Evolutionary conservation across 2,329 filamentous ascomycete genomes (phyloP).

Genomic region (Trichocomaceae sp.): DNA sequence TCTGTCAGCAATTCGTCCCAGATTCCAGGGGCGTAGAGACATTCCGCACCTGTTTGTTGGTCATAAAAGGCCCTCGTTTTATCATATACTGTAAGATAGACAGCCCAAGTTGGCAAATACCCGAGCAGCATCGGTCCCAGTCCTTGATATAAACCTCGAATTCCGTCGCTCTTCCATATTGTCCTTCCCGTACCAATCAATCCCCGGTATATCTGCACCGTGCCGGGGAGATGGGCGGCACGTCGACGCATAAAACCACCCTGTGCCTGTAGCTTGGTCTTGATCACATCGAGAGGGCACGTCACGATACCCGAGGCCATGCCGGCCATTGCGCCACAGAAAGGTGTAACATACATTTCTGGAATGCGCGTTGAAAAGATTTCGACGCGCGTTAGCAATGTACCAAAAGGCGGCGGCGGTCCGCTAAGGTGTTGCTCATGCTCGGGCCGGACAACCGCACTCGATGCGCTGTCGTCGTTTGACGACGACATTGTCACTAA

Average conservation of each 20-base stretch:
- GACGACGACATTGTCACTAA: conserved; percentile 44
- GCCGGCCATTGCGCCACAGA: conserved; percentile 81
- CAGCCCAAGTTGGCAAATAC: conserved; percentile 95
- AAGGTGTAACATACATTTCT: conserved; percentile 62
- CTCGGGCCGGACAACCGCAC: conserved; percentile 25
- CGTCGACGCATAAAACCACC: conserved; percentile 61
- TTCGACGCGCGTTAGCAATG: conserved; percentile 33
- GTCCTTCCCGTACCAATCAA: conserved; percentile 76
- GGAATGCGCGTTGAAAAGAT: conserved; percentile 45
- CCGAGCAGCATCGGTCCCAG: conserved; percentile 90
- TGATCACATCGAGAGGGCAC: conserved; percentile 96
- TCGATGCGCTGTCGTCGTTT: conserved; percentile 37
- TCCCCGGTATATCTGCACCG: conserved; percentile 66
- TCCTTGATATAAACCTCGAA: conserved; percentile 86
- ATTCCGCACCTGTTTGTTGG: conserved; percentile 55
- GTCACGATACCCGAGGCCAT: conserved; percentile 92
- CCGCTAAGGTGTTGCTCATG: conserved; percentile 15
- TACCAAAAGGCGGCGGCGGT: conserved; percentile 24
- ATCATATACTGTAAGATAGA: conserved; percentile 96
- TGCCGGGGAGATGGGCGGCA: conserved; percentile 33
- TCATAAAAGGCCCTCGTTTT: conserved; percentile 70
- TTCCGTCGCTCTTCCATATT: conserved; percentile 82
- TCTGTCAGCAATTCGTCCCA: not conserved
- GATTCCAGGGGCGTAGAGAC: not conserved
- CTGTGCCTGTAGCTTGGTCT: conserved; percentile 95